phyloP scores from a whole-genome alignment of 2,329 filamentous ascomycete genomes.

The Aspergillus vadensis region DNA sequence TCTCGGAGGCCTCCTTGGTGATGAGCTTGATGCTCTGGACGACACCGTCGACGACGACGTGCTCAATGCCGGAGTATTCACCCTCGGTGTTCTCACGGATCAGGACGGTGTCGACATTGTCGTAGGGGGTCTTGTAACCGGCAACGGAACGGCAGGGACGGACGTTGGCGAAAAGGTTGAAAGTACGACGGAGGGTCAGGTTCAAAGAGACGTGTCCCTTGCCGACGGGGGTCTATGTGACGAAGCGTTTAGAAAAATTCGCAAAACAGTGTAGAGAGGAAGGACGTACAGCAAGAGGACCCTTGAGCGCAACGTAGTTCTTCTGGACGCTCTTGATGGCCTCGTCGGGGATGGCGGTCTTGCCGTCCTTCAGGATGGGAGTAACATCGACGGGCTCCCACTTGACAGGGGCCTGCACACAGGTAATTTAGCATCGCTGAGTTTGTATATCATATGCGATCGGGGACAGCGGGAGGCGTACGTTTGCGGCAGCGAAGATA shows the following conservation, averaged over 20 bases:
- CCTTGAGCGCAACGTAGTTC: conserved; percentile 98
- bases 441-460: conserved; percentile 2
- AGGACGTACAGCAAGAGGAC: conserved; percentile 80
- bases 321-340: conserved; percentile 90
- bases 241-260: conserved; percentile 28
- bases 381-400: conserved; percentile 98
- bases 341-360: conserved; percentile 88
- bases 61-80: conserved; percentile 99
- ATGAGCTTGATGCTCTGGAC: conserved; percentile 99
- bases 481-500: conserved; percentile 94
- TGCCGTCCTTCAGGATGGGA: conserved; percentile 89
- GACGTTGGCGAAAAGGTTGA: conserved; percentile 99
- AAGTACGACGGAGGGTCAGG: conserved; percentile 95
- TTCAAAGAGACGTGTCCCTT: conserved; percentile 99
- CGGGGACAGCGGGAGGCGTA: conserved; percentile 42
- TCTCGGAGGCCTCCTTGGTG: conserved; percentile 89
- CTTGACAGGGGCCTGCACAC: conserved; percentile 74
- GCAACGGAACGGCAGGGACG: conserved; percentile 96
- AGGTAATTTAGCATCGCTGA: conserved; percentile 30
- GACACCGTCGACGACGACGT: conserved; percentile 95
- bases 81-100: conserved; percentile 99
- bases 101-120: conserved; percentile 92
- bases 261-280: neutral
- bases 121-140: conserved; percentile 98
- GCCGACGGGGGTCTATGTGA: conserved; percentile 80